Evolutionary conservation across 202 grass and related monocot genomes (phyloP), one percentile per base, ranked within the genome.

Genomic region (Panicum hallii): DNA sequence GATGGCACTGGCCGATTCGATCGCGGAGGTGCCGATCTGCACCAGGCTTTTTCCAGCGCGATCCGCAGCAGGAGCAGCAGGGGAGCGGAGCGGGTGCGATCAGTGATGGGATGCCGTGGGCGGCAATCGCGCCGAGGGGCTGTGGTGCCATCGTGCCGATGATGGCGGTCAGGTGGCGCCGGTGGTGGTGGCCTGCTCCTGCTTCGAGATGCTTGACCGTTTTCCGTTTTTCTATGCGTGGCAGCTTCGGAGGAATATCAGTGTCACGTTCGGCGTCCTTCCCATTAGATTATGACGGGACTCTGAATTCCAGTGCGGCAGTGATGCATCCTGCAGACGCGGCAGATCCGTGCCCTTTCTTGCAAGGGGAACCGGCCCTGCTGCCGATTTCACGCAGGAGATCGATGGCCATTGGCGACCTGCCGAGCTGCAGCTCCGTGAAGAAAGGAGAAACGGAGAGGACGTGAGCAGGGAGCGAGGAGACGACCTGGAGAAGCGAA

Each of bases 41-140:
- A 77, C 65, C 66, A 42, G 79, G 22, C 38, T 60, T 83, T 90
- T 74, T 79, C 88, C 84, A 74, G 74, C 79, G 70, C 67, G 58
- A 83, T 82, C 17, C 40, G 41, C 79, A n/a, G 17, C 38, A 15
- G 26, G 26, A 26, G 16, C 17, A 49, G 47, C 54, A 4, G 13
- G 38, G 40, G 48, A 3, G 78, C 8, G 40, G 13, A 8, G 13
- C 6, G 11, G 6, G 48, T 19, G 26, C 36, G 83, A 73, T 70
- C 34, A 52, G 16, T 17, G 82, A 17, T 53, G 48, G 41, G 52
- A 69, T 70, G 79, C 66, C 14, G 66, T 19, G 9, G 70, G 63
- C 83, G 73, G 72, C 72, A 78, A 78, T 85, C 72, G 81, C 88
- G 78, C 42, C 22, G 1, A 49, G 10, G 57, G 22, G 68, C 8